phyloP scores from a whole-genome alignment of 768 basidiomycete genomes.

The Rossbeevera mucosa region DNA sequence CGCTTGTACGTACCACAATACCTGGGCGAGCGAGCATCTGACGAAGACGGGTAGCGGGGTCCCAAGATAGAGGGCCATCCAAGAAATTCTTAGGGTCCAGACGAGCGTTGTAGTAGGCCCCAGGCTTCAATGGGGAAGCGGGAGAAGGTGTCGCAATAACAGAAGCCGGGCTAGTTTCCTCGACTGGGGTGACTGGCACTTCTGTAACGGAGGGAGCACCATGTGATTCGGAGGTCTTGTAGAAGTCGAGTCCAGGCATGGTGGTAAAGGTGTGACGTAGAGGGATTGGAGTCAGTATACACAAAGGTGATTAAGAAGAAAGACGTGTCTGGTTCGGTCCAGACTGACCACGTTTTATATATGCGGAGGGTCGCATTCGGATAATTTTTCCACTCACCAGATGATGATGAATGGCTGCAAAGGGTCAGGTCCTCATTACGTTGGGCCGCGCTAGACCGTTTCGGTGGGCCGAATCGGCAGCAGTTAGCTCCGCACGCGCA shows the following conservation, averaged over 20 bases:
- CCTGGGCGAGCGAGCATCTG: slow-evolving; percentile 68
- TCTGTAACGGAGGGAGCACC: not conserved
- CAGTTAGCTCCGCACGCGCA: slow-evolving; percentile 4
- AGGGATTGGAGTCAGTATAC: slow-evolving; percentile 12
- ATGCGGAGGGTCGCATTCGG: slow-evolving; percentile 6
- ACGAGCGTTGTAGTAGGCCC: slow-evolving; percentile 60
- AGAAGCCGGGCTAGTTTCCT: not conserved
- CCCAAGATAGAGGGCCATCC: slow-evolving; percentile 62
- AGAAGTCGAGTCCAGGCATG: slow-evolving; percentile 35
- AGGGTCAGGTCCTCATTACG: slow-evolving; percentile 26
- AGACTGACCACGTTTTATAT: slow-evolving; percentile 19
- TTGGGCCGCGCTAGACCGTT: slow-evolving; percentile 12
- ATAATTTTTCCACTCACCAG: slow-evolving; percentile 9
- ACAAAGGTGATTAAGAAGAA: slow-evolving; percentile 19
- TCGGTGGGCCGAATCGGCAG: slow-evolving; percentile 3
- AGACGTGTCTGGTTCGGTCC: not conserved
- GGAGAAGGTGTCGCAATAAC: slow-evolving; percentile 8
- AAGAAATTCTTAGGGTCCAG: slow-evolving; percentile 65
- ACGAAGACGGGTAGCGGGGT: slow-evolving; percentile 68
- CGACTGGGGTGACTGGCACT: slow-evolving; percentile 4
- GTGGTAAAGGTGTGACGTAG: slow-evolving; percentile 8
- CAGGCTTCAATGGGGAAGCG: slow-evolving; percentile 9
- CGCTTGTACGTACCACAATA: slow-evolving; percentile 55
- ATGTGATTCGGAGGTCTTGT: slow-evolving; percentile 16
- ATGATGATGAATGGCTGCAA: slow-evolving; percentile 11